Percentiles rank a stretch among this genome's conserved stretches.
phyloP scores from a whole-genome alignment of 768 basidiomycete genomes.

The Coprinopsis marcescibilis region DNA sequence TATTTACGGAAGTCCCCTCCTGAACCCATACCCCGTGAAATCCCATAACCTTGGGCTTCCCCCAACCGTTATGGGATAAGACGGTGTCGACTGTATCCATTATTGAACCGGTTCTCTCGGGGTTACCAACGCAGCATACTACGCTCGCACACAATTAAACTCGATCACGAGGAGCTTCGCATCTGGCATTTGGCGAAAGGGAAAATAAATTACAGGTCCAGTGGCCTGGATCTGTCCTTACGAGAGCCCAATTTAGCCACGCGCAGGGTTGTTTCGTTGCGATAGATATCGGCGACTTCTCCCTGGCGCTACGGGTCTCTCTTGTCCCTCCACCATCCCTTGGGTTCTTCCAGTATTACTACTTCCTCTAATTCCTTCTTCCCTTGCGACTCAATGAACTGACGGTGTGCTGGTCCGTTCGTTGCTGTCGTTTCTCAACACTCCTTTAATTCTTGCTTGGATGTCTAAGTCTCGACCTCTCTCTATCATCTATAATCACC shows the following conservation, averaged over 20 bases:
- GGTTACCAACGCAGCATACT: slow-evolving; percentile 10
- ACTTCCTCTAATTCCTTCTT: slow-evolving; percentile 18
- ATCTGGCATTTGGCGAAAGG: slow-evolving; percentile 11
- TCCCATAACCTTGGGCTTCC: too few species aligned
- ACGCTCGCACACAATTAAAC: slow-evolving; percentile 5
- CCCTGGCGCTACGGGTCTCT: slow-evolving; percentile 24
- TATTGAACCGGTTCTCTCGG: slow-evolving; percentile 15
- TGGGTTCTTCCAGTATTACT: slow-evolving; percentile 18
- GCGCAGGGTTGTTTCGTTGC: slow-evolving; percentile 18
- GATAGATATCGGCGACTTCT: slow-evolving; percentile 30
- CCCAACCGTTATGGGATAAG: background rate
- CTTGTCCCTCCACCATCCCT: slow-evolving; percentile 17
- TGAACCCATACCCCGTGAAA: too few species aligned
- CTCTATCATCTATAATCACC: slow-evolving; percentile 38
- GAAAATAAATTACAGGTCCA: slow-evolving; percentile 20
- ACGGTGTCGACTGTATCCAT: background rate
- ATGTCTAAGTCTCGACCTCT: slow-evolving; percentile 46
- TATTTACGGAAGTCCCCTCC: too few species aligned
- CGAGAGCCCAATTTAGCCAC: slow-evolving; percentile 17
- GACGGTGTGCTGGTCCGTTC: slow-evolving; percentile 13
- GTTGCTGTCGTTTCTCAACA: slow-evolving; percentile 13
- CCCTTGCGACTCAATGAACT: slow-evolving; percentile 11
- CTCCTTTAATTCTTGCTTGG: slow-evolving; percentile 27
- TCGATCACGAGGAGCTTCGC: slow-evolving; percentile 8
- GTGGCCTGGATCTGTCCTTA: slow-evolving; percentile 25